Evolutionary conservation across 306 rosid genomes (phyloP).

Genomic region (Dryas alaskensis): DNA sequence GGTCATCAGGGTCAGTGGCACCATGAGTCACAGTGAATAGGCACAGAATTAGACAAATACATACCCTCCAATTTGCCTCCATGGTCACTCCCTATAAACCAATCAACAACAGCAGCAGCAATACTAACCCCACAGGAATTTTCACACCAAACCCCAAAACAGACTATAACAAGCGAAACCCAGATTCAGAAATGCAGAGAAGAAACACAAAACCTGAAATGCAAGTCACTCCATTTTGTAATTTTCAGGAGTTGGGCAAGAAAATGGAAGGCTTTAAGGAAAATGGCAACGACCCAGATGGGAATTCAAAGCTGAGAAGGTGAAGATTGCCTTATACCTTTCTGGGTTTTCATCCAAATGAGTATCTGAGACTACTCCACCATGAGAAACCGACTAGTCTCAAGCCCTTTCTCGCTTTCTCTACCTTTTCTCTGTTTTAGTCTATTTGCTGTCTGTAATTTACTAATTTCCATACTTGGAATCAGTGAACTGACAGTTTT

Average conservation of each 20-base stretch:
- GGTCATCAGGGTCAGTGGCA: slow-evolving; percentile 59
- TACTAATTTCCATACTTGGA: not conserved
- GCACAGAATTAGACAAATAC: slow-evolving; percentile 31
- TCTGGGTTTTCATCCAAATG: not conserved
- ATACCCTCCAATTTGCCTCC: slow-evolving; percentile 34
- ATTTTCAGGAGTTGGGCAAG: not conserved
- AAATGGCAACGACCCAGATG: slow-evolving; percentile 24
- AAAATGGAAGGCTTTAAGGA: slow-evolving; percentile 11
- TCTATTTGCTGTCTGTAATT: not conserved
- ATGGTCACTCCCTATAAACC: slow-evolving; percentile 25
- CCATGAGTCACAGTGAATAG: slow-evolving; percentile 33
- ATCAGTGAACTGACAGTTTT: not conserved
- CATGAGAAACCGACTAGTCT: too few relatives aligned
- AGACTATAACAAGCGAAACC: slow-evolving; percentile 15
- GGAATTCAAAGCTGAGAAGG: slow-evolving; percentile 18
- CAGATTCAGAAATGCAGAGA: slow-evolving; percentile 21
- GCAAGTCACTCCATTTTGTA: not conserved
- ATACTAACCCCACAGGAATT: slow-evolving; percentile 20
- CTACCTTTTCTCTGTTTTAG: not conserved
- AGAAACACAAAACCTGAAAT: slow-evolving; percentile 9
- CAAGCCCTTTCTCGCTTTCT: not conserved
- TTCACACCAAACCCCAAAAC: slow-evolving; percentile 10
- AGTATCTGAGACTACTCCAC: too few relatives aligned
- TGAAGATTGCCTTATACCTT: slow-evolving; percentile 19
- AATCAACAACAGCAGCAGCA: not conserved